Evolutionary conservation across 2,329 filamentous ascomycete genomes (phyloP), one percentile per base, ranked within the genome.

Genomic region (Colletotrichum euphorbiae): DNA sequence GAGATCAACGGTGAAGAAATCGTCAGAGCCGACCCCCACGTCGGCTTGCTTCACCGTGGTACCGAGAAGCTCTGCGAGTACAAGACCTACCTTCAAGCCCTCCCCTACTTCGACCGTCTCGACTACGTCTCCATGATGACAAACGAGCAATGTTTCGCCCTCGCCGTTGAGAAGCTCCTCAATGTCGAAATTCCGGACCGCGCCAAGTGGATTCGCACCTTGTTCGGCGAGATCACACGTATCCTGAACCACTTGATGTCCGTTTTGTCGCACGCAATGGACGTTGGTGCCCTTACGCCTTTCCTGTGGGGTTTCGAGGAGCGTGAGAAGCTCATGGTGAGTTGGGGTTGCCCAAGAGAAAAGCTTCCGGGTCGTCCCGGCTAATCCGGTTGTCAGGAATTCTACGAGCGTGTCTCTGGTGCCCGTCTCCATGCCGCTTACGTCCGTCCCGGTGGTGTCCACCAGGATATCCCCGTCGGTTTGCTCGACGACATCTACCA

Each of bases 91-190:
- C 88, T 98, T 77, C 96, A 99, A 86, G 96, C 96, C 66, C 86
- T 99, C 78, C 96, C 96, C 64, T 99, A 99, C 86, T 99, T 99
- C 80, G 96, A 99, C 83, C 93, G 96, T 75, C 87, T 99, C 80
- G 96, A 99, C 83, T 99, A 99, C 81, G 94, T 98, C 74, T 98
- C 94, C 76, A 99, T 99, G 97, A 99, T 99, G 96, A 99, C 96
- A 77, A 99, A 99, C 82, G 96, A 99, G 87, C 96, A 99, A 83
- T 97, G 94, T 78, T 99, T 93, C 82, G 90, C 94, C 42, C 87
- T 99, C 73, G 96, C 94, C 19, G 95, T 98, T 63, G 96, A 99
- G 88, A 99, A 99, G 87, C 87, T 99, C 69, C 86, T 99, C 76
- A 99, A 99, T 81, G 86, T 99, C 72, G 97, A 99, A 80, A 93